Evolutionary conservation across 768 basidiomycete species (phyloP), one percentile per base, ranked within the genome.

Genomic region (Cystofilobasidium macerans): DNA sequence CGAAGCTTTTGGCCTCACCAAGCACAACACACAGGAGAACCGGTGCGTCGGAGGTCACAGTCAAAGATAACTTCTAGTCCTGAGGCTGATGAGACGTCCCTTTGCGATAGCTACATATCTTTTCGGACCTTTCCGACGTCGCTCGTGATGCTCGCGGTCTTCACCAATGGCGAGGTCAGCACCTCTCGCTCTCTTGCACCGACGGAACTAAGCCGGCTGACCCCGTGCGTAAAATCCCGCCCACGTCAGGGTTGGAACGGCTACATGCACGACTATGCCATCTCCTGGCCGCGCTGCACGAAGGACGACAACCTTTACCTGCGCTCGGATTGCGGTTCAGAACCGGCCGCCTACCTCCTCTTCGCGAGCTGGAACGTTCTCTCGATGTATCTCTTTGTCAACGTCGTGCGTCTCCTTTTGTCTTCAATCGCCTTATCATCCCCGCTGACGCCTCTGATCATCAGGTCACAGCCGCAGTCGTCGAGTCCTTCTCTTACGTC

Each of bases 221-320:
- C 40, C 24, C 12, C n/a, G n/a, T n/a, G n/a, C n/a, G n/a, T n/a
- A n/a, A n/a, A n/a, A n/a, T 26, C 35, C 22, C 58, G n/a, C 35
- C 83, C 86, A 1, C 90, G 92, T 12, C 93, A 97, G 75, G 89
- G 85, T 0, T 98, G 94, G 94, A 97, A 97, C 74, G 84, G 86
- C 71, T 65, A 36, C 75, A 97, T 97, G 94, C 93, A 97, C 73
- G 89, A 97, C 77, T 94, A 84, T 73, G 80, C 88, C 18, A 69
- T 87, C 32, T 79, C 80, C 0, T 87, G 87, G 71, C 92, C 92
- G 30, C 83, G 85, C 18, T 95, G 93, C 75, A 91, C 88, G 1
- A 82, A 84, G 64, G 76, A 79, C 1, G 24, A 67, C 11, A 72
- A 77, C 12, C 22, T 20, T 4, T 78, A 81, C 61, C 75, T 80